Percentiles rank a stretch among this genome's conserved stretches.
Evolutionary conservation across 2,329 filamentous ascomycete species (phyloP).

Genomic region (Xylariales sp.): DNA sequence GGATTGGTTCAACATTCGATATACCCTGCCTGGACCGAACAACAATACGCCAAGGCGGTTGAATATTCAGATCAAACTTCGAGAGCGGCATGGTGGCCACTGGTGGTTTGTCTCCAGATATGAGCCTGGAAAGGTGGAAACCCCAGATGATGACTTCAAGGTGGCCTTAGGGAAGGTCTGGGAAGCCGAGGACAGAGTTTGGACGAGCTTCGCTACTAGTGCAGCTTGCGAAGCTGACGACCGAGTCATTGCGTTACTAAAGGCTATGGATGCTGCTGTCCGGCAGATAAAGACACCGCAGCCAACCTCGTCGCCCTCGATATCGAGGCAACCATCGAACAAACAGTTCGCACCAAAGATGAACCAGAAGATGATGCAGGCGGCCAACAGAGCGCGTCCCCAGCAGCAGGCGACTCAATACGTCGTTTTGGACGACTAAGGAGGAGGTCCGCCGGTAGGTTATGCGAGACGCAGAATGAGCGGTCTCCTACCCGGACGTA

Average conservation of each 20-base stretch:
- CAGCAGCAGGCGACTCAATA: background rate
- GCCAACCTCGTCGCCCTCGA: conserved; percentile 11
- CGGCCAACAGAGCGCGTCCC: conserved; percentile 1
- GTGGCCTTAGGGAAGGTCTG: conserved; percentile 23
- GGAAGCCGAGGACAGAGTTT: conserved; percentile 20
- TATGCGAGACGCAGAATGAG: too few species aligned
- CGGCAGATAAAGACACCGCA: background rate
- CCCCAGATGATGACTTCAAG: conserved; percentile 25
- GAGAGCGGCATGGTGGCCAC: conserved; percentile 39
- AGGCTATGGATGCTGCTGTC: conserved; percentile 42
- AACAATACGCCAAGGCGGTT: conserved; percentile 31
- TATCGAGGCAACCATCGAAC: conserved; percentile 18
- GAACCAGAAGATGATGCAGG: background rate
- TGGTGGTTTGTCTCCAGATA: conserved; percentile 48
- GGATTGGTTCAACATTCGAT: conserved; percentile 55
- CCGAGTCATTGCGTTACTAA: conserved; percentile 41
- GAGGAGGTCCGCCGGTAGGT: too few species aligned
- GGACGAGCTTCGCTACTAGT: conserved; percentile 30
- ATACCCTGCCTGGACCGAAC: conserved; percentile 33
- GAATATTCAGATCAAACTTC: conserved; percentile 49
- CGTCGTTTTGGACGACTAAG: conserved; percentile 1
- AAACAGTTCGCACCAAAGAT: background rate
- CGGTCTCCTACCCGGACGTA: too few species aligned
- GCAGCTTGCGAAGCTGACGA: conserved; percentile 36
- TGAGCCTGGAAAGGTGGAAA: conserved; percentile 17